Evolutionary conservation across 2,329 filamentous ascomycete genomes (phyloP), one percentile per base, ranked within the genome.

Genomic region (Ascochyta viciae-villosae): DNA sequence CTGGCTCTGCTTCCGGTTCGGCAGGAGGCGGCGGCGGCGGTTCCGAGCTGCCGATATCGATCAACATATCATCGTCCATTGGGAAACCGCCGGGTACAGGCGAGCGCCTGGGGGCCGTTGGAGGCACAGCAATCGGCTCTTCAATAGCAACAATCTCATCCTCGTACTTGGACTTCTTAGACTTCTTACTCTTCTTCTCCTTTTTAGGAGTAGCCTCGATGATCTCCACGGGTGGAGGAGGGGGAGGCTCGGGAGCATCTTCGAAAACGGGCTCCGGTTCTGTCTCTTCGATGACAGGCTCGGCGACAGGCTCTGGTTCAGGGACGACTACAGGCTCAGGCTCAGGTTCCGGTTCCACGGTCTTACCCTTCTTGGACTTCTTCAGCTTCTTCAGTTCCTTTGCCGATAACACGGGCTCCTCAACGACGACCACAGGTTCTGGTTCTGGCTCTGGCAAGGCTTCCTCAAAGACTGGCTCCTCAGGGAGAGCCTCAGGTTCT

Each of bases 51-150:
- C 45, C 59, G 23, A 74, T 51, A 48, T 74, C 68, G 29, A 74
- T 72, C 50, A 74, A 55, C 61, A 66, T 66, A 34, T 76, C 71
- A 33, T 80, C 77, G 63, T 81, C 80, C 52, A 68, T 69, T 3
- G 80, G 80, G 44, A 82, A 82, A 9, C 78, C 79, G 43, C 80
- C 80, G 33, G 78, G 78, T 10, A 81, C 71, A 23, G 80, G 79
- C 24, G 75, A 74, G 16, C 71, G 52, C 19, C 73, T 64, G 6
- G 48, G 38, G 5, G 54, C 43, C 34, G 48, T 34, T 6, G 53
- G 46, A 40, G 54, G 47, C n/a, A 38, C 62, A 27, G 56, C 50
- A 2, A 61, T 61, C 24, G 66, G 64, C 45, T 68, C 67, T 41
- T 52, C 48, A 5, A 43, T 22, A 7, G n/a, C 40, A 13, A 45